Base-by-base conservation (phyloP, 1,284 basidiomycete species). In the Leccinum huronense region DNA sequence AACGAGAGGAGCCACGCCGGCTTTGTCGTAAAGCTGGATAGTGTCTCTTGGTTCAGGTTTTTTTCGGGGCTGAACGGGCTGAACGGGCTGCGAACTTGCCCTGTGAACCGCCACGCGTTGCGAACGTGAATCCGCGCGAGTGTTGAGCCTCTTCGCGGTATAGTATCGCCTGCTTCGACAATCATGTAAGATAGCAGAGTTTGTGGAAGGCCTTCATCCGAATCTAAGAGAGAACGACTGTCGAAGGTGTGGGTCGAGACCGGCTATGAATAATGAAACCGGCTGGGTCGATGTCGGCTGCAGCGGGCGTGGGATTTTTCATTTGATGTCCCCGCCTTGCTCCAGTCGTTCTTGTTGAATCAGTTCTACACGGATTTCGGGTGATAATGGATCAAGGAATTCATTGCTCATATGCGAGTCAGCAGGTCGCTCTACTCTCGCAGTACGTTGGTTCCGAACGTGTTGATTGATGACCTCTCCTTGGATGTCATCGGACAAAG, bases 401-500 rank as follows among this genome's bases (percentile, higher is more conserved):
- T 99, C 97, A 3, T 89, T 77, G 73, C 93, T 97, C 77, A 99
- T 97, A 71, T 91, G 89, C 0, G 95, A 94, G 66, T 94, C 90
- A 3, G 88, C 81, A 42, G 88, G 87, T 63, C 88, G 80, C 71
- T 91, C 86, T 34, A 91, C 76, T 65, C 86, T 82, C 14, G 92
- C 85, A 5, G 93, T 89, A 56, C 89, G 86, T 66, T 93, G 91
- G 73, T 98, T 97, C 13, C 95, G 90, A 71, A 98, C 88, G 74
- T 99, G 96, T 76, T 99, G 97, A 73, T 97, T 97, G 60, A 99
- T 84, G 33, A 99, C 95, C 76, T 99, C 97, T 74, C 98, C 97
- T 57, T 97, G 88, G 91, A 99, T 97, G 69, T 99, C 97, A 75
- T 99, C 97, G 0, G 97, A 97, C 31, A 99, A 80, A 19, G 97